Conservation (phyloP, 148 eudicot species). For the Rhododendron henanense region DNA sequence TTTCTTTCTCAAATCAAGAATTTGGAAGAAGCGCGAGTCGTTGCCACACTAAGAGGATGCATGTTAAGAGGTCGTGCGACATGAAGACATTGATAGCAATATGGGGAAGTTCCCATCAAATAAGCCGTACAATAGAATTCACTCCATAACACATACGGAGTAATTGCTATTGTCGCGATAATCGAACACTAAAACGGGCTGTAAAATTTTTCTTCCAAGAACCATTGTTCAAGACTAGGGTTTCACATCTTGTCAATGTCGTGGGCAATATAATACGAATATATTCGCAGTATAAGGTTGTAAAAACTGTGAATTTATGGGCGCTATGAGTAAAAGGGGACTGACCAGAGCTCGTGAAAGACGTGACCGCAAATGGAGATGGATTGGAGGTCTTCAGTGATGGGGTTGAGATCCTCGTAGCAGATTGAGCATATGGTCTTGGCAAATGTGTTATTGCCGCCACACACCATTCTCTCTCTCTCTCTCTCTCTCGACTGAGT, state of each 20-base stretch:
- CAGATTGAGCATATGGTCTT: slow-evolving; percentile 93
- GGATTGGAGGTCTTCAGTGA: slow-evolving; percentile 85
- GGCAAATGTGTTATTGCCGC: slow-evolving; percentile 28
- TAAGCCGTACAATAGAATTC: not conserved
- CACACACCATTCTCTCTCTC: slow-evolving; percentile 19
- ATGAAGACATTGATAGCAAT: too few relatives aligned
- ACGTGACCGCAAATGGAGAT: slow-evolving; percentile 95
- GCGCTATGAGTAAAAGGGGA: not conserved
- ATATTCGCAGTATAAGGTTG: not conserved
- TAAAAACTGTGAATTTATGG: not conserved
- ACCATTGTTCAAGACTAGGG: slow-evolving; percentile 88
- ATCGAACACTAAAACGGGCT: not conserved
- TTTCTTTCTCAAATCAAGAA: too few relatives aligned
- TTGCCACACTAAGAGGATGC: too few relatives aligned
- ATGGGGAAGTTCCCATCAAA: too few relatives aligned
- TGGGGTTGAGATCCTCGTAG: slow-evolving; percentile 90
- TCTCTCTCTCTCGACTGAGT: not conserved
- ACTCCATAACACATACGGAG: not conserved
- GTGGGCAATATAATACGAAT: not conserved
- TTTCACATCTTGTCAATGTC: not conserved
- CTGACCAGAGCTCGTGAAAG: slow-evolving; percentile 91
- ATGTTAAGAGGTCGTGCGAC: too few relatives aligned
- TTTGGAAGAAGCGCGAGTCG: too few relatives aligned
- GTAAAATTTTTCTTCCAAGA: slow-evolving; percentile 66
- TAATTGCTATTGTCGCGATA: not conserved